Base-by-base conservation (phyloP, 768 basidiomycete genomes). In the Mycena epipterygia region DNA sequence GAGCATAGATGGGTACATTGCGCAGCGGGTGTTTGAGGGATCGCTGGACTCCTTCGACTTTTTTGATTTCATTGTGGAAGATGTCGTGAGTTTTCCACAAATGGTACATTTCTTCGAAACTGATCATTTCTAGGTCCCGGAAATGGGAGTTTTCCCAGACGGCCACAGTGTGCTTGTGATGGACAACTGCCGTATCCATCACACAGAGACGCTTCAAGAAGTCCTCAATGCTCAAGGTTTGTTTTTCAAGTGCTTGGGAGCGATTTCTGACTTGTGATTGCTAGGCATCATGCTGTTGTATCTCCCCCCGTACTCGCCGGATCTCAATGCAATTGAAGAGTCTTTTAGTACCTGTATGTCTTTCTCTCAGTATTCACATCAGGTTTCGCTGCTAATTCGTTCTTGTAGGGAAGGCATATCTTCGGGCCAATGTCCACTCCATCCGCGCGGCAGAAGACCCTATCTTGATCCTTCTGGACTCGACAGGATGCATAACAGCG, bases 281-380 rank as follows among this genome's bases (percentile, higher is more conserved):
- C 17, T 16, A 61, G 59, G 59, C 5, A 49, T 70, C 35, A 44
- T 78, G 7, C 51, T 82, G 0, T 5, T 78, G 3, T 82, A 69
- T 64, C 70, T 81, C 1, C 81, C 80, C 9, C 72, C 80, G 0
- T 83, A 82, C 67, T 83, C 82, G 2, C 82, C 78, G 3, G 80
- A 83, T 58, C 72, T 82, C 29, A 82, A 80, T 53, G 80, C 80
- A 2, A 82, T 83, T 64, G 79, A 82, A 66, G 81, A 82, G 60
- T 75, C 72, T 5, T 82, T 81, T 49, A 75, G 71, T 53, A 39
- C 62, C 37, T 64, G 69, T 64, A 74, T 57, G 60, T 51, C 23
- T 14, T 25, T 57, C 13, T 19, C 11, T 49, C 23, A 35, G 21
- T 58, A 66, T 55, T 46, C 21, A 9, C 23, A 11, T 35, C 33